Base-by-base conservation (phyloP, 257 asterid genomes). In the Hygrophila difformis region DNA sequence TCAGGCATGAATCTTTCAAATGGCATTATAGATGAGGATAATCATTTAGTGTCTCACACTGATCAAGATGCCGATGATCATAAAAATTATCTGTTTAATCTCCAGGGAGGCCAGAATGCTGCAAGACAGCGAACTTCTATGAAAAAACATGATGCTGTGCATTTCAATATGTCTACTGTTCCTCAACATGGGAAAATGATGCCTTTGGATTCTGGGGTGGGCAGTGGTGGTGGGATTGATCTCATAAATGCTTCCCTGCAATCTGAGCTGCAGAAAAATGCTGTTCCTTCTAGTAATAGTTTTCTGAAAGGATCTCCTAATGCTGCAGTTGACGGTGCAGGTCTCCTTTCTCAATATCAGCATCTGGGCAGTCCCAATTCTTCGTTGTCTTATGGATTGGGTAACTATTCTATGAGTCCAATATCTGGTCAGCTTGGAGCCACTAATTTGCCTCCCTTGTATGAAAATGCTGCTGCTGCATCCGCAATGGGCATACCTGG, bases 401-500 rank as follows among this genome's bases (percentile, higher is more conserved):
- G 83, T 70, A 94, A 92, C 39, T 78, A 74, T 44, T 67, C 96
- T 21, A 54, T 72, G 70, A 82, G 82, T 63, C 93, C 93, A 34
- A 57, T 79, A 55, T 49, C 94, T 0, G 80, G 81, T 50, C 87
- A 77, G 46, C 82, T 71, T 45, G 83, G 87, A 20, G 72, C 72
- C 59, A 45, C 67, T 29, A 82, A 82, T 65, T 66, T 91, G 49
- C 97, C 96, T 9, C 99, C 93, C 1, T 68, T 91, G 59, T 86
- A 80, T 57, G 95, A 81, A 72, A 91, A 82, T 69, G 99, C 96
- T 69, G 98, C 93, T 57, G 89, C 78, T 21, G 91, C 76, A 31
- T 79, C 96, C 29, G 99, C 86, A 13, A 60, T 85, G 83, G 93
- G 59, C 48, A 63, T 67, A 18, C 86, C 92, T 41, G 92, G 93